Base-by-base conservation (phyloP, 257 asterid species). In the Nicotiana benthamiana region DNA sequence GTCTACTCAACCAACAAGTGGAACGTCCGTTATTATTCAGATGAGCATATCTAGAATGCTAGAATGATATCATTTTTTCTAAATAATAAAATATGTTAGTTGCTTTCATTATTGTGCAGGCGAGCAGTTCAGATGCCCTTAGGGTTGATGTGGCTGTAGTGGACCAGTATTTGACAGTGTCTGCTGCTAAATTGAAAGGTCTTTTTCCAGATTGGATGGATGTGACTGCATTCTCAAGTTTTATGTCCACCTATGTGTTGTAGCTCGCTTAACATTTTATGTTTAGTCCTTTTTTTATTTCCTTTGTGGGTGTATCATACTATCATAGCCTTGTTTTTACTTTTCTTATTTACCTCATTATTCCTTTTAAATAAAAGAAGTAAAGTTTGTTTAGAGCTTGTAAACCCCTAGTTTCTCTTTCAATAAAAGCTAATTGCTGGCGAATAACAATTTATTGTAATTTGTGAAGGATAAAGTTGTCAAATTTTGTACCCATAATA, bases 201-300 rank as follows among this genome's bases (percentile, higher is more conserved):
- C 91, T 89, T 65, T 96, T 96, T 63, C 99, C 99, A 4, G 82
- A 83, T 70, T 96, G 99, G 99, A 89, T 90, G 88, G 97, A 96
- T 86, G 89, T 94, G 66, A 88, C 95, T 54, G 84, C 97, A 30
- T 91, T 70, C 70, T 87, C 99, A 53, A 96, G 96, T 83, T 96
- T 91, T 88, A 68, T 87, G 89, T 94, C 99, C 16, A 87, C 95
- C 80, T 87, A 96, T 86, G 28, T 87, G 68, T 83, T 92, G 34
- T 94, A 88, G 85, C 61, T 62, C 20, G 12, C 61, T 27, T 43
- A 24, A 26, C 48, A 65, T 65, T 28, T 30, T 30, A 6, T 65
- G 11, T 63, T 6, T 64, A 32, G 46, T 24, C 60, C 15, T 27
- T 51, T 67, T 15, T 34, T 17, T 18, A 6, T 56, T 17, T 76